Conservation (phyloP, 495 filamentous ascomycete genomes). For the Penicillium alfredii region DNA sequence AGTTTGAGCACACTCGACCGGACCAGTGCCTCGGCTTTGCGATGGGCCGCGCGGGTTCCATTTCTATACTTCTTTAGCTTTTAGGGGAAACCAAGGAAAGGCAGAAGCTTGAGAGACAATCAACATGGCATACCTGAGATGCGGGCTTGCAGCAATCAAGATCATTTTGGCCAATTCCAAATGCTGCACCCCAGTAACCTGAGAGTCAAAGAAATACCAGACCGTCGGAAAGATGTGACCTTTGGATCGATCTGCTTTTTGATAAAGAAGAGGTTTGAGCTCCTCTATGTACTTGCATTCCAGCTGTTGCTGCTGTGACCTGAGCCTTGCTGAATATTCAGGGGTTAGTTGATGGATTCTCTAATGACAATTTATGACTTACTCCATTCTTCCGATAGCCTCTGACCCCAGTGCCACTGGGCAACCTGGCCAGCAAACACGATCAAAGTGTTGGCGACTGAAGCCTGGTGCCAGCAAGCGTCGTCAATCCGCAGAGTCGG, state of each 20-base stretch:
- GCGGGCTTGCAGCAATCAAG: constrained; percentile 20
- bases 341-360: not conserved
- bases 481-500: constrained; percentile 10
- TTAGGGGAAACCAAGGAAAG: no score
- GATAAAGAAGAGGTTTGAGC: constrained; percentile 18
- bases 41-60: constrained; percentile 14
- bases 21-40: constrained; percentile 21
- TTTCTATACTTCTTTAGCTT: constrained; percentile 4
- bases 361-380: not conserved
- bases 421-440: constrained; percentile 22
- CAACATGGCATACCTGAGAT: constrained; percentile 15
- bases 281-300: constrained; percentile 6
- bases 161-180: constrained; percentile 20
- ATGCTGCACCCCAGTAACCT: constrained; percentile 21
- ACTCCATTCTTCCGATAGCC: constrained; percentile 16
- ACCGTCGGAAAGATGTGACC: constrained; percentile 24
- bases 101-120: not conserved
- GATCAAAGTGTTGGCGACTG: constrained; percentile 19
- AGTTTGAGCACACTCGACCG: constrained; percentile 20
- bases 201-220: constrained; percentile 19
- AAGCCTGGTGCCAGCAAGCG: constrained; percentile 9
- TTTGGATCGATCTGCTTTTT: constrained; percentile 14
- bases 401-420: constrained; percentile 20
- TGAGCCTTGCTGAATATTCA: constrained; percentile 15
- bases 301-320: constrained; percentile 10